Base-by-base conservation (phyloP, 2,329 filamentous ascomycete genomes). In the Cercospora zeae-maydis region DNA sequence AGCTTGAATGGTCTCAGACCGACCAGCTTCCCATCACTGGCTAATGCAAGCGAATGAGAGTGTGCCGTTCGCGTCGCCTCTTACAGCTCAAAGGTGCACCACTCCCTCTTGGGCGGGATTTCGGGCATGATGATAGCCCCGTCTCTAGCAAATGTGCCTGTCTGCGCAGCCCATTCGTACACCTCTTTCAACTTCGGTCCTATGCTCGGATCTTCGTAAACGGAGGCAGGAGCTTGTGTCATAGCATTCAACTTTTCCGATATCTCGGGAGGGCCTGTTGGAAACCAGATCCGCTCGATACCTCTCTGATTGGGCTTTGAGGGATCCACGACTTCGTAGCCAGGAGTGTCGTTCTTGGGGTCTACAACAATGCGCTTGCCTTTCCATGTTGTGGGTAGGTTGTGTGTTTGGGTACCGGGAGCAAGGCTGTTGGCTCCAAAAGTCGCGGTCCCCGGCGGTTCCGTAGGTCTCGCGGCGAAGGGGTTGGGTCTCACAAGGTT, bases 101-200 rank as follows among this genome's bases (percentile, higher is more conserved):
- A 93, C 72, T 93, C 91, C 65, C 86, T 82, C 76, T 87, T 88
- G 0, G 93, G 93, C 19, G 93, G 91, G 51, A 92, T 78, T 69
- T 89, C 82, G 0, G 93, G 93, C 78, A 96, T 89, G 6, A 87
- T 71, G n/a, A 59, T 63, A 3, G 37, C 49, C 0, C 88, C 88
- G 36, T 86, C 86, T 45, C 84, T 81, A 5, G 42, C 39, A 75
- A 96, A 96, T 33, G 75, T 76, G 0, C 91, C 91, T 19, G 84
- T 84, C 66, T 85, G 80, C 51, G 82, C 79, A 73, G 92, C 87
- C 49, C 83, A 80, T 63, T 80, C 79, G 78, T 93, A 96, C 51
- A 85, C 82, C 37, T 80, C 81, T 71, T 84, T 84, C 39, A 86
- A 62, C 14, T 72, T 71, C 64, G 78, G 77, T 0, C 80, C 78